Base-by-base conservation (phyloP, 768 basidiomycete genomes). In the Exidia glandulosa region DNA sequence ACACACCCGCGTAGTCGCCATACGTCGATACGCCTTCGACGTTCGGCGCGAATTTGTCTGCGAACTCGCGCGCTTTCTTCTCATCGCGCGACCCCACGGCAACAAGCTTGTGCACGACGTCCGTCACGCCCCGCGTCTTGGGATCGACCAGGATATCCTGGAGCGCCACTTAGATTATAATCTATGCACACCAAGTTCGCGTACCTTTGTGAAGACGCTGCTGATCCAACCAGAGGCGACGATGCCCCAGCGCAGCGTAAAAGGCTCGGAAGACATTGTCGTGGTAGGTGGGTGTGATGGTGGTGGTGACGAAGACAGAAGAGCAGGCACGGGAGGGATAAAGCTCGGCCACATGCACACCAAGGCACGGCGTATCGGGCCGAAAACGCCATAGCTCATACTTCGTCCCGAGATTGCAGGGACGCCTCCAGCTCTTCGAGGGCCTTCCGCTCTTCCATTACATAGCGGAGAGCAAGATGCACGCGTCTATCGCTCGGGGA, bases 181-280 rank as follows among this genome's bases (percentile, higher is more conserved):
- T 2, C 29, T 16, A 36, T 3, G 13, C 25, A 33, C 2, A 54
- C n/a, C 56, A 61, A n/a, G 7, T 16, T 25, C 16, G 50, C 73
- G 60, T 61, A 87, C 90, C 76, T 81, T 82, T 12, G 83, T 79
- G 68, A 93, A 94, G 12, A 69, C 70, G 32, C 74, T 74, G 9
- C 90, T 83, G 60, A 93, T 94, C 23, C 69, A 67, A 32, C 89
- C 90, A 1, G 90, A 91, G 13, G 90, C 88, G 62, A 95, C 86
- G 63, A 94, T 88, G 19, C 92, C 91, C 92, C 91, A 93, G 59
- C 82, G 82, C 58, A 91, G 70, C 19, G 74, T 74, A 54, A 76
- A 72, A 1, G 76, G 74, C 62, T 72, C 71, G 58, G 56, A 56
- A 32, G 67, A 36, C 2, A 63, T 41, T n/a, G n/a, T n/a, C n/a